Conservation (phyloP, 2,329 filamentous ascomycete species). For the Parascedosporium putredinis region DNA sequence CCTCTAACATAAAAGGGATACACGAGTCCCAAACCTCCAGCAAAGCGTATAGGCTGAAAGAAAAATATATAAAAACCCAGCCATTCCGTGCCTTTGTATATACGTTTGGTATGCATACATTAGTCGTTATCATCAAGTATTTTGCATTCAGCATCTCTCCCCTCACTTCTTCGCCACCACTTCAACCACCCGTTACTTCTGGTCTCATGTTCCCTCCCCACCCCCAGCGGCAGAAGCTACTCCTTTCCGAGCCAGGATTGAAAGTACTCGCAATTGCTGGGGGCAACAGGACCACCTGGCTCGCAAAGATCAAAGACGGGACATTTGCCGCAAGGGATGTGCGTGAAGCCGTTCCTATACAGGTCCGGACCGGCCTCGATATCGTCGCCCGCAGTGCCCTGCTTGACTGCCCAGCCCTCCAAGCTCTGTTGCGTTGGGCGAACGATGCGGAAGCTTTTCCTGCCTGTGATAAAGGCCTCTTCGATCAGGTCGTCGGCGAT, state of each 20-base stretch:
- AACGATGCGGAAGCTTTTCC: constrained; percentile 42
- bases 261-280: constrained; percentile 86
- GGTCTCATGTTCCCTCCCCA: not conserved
- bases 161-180: no score
- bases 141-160: not conserved
- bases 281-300: constrained; percentile 81
- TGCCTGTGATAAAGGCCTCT: constrained; percentile 36
- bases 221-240: constrained; percentile 12
- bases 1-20: not conserved
- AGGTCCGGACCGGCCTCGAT: constrained; percentile 12
- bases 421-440: constrained; percentile 35
- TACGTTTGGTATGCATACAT: not conserved
- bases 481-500: constrained; percentile 82
- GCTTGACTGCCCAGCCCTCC: constrained; percentile 25
- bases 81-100: not conserved
- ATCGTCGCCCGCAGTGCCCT: constrained; percentile 17
- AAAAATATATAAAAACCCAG: not conserved
- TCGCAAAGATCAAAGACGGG: constrained; percentile 90
- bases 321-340: constrained; percentile 82
- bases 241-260: constrained; percentile 62
- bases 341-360: constrained; percentile 64
- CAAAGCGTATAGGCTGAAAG: no score
- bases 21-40: not conserved
- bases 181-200: not conserved
- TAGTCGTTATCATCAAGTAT: not conserved